Percentiles rank a stretch among this genome's conserved stretches.
Evolutionary conservation across 495 filamentous ascomycete species (phyloP).

Genomic region (Xylaria grammica): DNA sequence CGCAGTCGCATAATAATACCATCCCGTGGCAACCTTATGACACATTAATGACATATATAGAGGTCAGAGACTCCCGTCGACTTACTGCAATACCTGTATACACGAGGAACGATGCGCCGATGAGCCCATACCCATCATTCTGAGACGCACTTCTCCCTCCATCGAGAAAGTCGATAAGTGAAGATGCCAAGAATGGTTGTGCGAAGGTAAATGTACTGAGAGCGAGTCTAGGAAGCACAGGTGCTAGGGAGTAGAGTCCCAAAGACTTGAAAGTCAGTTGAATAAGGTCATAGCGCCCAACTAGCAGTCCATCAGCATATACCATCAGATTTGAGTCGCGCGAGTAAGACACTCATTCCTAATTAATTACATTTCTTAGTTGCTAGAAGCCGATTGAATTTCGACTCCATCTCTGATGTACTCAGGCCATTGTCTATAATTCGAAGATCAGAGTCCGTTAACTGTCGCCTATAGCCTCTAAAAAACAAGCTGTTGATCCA

Average conservation of each 20-base stretch:
- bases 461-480: slow-evolving; percentile 12
- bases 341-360: background rate
- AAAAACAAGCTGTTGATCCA: slow-evolving; percentile 21
- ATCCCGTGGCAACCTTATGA: slow-evolving; percentile 42
- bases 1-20: slow-evolving; percentile 57
- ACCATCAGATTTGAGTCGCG: background rate
- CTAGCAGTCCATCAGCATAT: background rate
- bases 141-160: slow-evolving; percentile 42
- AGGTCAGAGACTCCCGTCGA: background rate
- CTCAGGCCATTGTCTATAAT: slow-evolving; percentile 11
- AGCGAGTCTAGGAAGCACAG: slow-evolving; percentile 50
- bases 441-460: slow-evolving; percentile 16
- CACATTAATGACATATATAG: background rate
- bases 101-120: slow-evolving; percentile 59
- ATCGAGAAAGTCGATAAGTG: slow-evolving; percentile 47
- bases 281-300: slow-evolving; percentile 10
- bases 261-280: slow-evolving; percentile 5
- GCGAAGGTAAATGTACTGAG: slow-evolving; percentile 59
- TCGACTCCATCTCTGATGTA: slow-evolving; percentile 1
- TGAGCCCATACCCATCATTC: slow-evolving; percentile 58
- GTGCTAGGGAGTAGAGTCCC: slow-evolving; percentile 31
- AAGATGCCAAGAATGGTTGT: slow-evolving; percentile 59
- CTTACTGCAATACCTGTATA: slow-evolving; percentile 57
- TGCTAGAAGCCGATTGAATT: background rate
- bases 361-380: slow-evolving; percentile 11